Evolutionary conservation across 192 early-diverging fungal species (phyloP).

Genomic region (Rhizoclosmatium sp.): DNA sequence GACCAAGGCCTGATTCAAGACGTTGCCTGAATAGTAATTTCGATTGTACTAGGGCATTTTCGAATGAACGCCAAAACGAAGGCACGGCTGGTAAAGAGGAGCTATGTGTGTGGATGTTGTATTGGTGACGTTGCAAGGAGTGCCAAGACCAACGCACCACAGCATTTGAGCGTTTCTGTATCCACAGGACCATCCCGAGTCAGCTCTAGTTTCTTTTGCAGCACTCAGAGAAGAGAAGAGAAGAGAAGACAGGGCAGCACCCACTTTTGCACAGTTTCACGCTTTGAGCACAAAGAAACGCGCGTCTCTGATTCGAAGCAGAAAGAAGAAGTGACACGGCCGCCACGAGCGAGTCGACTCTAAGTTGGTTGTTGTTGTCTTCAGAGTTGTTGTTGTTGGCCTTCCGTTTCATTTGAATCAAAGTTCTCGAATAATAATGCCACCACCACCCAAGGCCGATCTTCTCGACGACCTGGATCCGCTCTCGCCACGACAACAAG

Average conservation of each 20-base stretch:
- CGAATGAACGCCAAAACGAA: conserved; percentile 1
- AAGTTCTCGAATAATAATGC: too few species aligned
- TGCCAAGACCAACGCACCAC: neutral
- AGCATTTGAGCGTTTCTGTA: conserved; percentile 37
- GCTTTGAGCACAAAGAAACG: neutral
- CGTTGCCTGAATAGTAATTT: neutral
- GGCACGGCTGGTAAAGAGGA: neutral
- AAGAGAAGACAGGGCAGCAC: neutral
- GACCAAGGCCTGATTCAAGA: neutral
- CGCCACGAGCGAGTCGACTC: neutral
- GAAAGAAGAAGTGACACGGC: conserved; percentile 5
- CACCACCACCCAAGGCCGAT: too few species aligned
- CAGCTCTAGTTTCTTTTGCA: neutral
- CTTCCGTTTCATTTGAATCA: neutral
- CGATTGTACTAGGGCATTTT: neutral
- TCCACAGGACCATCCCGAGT: conserved; percentile 33
- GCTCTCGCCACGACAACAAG: neutral
- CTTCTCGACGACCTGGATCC: neutral
- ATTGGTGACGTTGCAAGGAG: too few species aligned
- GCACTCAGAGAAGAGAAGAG: neutral
- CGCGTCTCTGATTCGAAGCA: neutral
- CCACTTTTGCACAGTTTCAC: neutral
- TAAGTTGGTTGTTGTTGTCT: neutral
- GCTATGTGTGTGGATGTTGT: neutral
- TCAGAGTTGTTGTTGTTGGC: neutral